phyloP scores from a whole-genome alignment of 2,329 filamentous ascomycete genomes.

The Alternaria sp. region DNA sequence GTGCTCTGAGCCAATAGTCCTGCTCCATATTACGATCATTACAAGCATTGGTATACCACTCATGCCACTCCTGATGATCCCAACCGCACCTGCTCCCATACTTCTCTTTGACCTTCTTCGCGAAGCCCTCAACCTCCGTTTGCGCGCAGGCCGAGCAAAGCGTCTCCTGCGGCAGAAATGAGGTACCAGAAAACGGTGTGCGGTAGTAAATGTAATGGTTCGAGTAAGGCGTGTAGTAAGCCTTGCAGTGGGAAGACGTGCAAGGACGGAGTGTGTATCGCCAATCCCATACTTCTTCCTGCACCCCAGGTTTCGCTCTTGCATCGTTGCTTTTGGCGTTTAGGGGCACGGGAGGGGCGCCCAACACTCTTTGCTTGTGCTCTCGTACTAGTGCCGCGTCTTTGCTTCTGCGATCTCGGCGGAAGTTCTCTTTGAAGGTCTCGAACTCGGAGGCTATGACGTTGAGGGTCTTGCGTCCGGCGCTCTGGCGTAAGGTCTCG shows the following conservation, averaged over 20 bases:
- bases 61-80: slow-evolving; percentile 33
- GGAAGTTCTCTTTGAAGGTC: slow-evolving; percentile 21
- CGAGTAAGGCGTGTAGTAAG: slow-evolving; percentile 34
- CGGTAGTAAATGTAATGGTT: slow-evolving; percentile 34
- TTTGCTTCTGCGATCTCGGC: slow-evolving; percentile 17
- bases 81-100: slow-evolving; percentile 26
- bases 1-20: slow-evolving; percentile 39
- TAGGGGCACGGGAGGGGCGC: background rate
- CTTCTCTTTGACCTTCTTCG: slow-evolving; percentile 26
- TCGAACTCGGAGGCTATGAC: slow-evolving; percentile 39
- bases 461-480: slow-evolving; percentile 40
- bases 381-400: slow-evolving; percentile 14
- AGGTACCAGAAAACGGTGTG: slow-evolving; percentile 14
- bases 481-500: slow-evolving; percentile 41
- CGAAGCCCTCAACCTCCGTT: slow-evolving; percentile 31
- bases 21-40: slow-evolving; percentile 28
- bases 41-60: slow-evolving; percentile 28
- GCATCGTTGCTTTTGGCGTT: background rate
- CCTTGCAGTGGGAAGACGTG: slow-evolving; percentile 25
- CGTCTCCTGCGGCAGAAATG: slow-evolving; percentile 25
- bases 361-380: slow-evolving; percentile 24
- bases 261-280: slow-evolving; percentile 35
- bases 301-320: background rate
- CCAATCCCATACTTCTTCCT: slow-evolving; percentile 31
- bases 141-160: slow-evolving; percentile 38